phyloP scores from a whole-genome alignment of 1,284 basidiomycete species.

The Salmacisia buchloeana region DNA sequence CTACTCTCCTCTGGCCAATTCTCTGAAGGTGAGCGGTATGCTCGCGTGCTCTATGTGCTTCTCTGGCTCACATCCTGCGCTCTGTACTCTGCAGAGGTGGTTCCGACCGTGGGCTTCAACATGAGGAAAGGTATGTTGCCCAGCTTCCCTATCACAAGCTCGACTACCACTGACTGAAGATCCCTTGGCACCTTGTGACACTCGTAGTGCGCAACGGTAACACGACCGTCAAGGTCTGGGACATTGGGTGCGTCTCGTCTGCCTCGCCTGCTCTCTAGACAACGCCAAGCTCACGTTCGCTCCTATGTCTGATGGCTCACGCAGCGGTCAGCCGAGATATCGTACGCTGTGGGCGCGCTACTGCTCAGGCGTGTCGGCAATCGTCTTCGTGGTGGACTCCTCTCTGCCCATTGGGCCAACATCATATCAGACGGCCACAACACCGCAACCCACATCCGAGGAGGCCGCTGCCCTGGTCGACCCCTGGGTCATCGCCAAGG shows the following conservation, averaged over 20 bases:
- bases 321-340: constrained; percentile 80
- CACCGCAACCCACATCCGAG: not conserved
- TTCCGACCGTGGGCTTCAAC: constrained; percentile 89
- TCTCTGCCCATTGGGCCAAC: constrained; percentile 16
- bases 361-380: constrained; percentile 86
- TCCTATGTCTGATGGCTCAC: constrained; percentile 1
- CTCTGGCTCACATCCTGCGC: no score
- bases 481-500: constrained; percentile 62
- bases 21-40: constrained; percentile 58
- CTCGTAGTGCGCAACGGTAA: constrained; percentile 70
- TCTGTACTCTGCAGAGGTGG: constrained; percentile 65
- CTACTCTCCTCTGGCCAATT: constrained; percentile 77
- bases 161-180: not conserved
- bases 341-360: constrained; percentile 83
- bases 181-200: not conserved
- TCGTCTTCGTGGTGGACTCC: constrained; percentile 64
- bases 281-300: constrained; percentile 53
- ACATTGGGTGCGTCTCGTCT: constrained; percentile 62
- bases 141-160: constrained; percentile 8
- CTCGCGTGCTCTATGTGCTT: not conserved
- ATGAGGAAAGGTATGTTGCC: constrained; percentile 55
- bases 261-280: not conserved
- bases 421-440: not conserved
- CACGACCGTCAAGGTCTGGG: constrained; percentile 88
- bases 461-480: not conserved